Evolutionary conservation across 345 rosid genomes (phyloP).

Genomic region (Salix exigua): DNA sequence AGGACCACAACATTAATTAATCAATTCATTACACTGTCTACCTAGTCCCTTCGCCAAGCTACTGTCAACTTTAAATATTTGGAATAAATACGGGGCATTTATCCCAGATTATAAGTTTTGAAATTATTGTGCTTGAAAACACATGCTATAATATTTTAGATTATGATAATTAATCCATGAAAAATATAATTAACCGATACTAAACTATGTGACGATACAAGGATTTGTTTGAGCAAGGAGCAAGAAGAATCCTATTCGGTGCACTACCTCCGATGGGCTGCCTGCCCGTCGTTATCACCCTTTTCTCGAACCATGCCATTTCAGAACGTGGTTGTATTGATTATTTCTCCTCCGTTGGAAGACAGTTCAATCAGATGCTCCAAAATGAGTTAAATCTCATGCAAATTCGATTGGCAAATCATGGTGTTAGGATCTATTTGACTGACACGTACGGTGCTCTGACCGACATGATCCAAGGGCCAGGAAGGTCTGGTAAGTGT

Average conservation of each 20-base stretch:
- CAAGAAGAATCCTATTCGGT: slow-evolving; percentile 36
- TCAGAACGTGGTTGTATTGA: slow-evolving; percentile 53
- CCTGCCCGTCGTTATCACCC: slow-evolving; percentile 63
- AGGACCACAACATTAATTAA: no score
- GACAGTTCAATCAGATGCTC: slow-evolving; percentile 45
- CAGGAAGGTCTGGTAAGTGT: slow-evolving; percentile 36
- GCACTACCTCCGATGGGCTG: slow-evolving; percentile 83
- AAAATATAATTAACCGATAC: background rate
- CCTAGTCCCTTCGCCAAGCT: no score
- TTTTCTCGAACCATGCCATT: slow-evolving; percentile 36
- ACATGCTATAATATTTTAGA: no score
- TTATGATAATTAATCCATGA: no score
- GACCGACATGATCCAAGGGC: slow-evolving; percentile 38
- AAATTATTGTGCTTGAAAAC: no score
- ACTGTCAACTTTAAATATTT: no score
- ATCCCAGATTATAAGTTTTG: no score
- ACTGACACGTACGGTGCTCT: slow-evolving; percentile 40
- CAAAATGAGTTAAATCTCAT: slow-evolving; percentile 41
- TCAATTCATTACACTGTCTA: no score
- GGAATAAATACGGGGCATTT: no score
- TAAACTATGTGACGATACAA: slow-evolving; percentile 14
- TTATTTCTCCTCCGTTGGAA: slow-evolving; percentile 38
- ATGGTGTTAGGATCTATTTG: slow-evolving; percentile 34
- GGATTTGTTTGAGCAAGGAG: slow-evolving; percentile 63
- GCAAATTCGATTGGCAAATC: slow-evolving; percentile 28